Evolutionary conservation across 208 protist genomes (phyloP), one percentile per base, ranked within the genome.

Genomic region (Crithidia fasciculata): DNA sequence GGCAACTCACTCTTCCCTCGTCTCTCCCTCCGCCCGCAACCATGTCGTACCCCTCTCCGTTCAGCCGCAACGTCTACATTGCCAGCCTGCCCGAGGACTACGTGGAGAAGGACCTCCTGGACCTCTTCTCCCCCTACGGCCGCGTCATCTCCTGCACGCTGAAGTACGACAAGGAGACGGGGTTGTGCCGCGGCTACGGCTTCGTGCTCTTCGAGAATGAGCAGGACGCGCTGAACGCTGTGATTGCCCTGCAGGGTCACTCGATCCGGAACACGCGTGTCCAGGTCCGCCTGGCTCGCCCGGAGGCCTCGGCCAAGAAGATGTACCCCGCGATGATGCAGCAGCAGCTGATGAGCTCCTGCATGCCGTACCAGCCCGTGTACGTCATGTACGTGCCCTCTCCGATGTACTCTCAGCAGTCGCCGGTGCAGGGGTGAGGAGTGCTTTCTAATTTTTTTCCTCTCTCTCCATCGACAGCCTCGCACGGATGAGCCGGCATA

Each of bases 21-120:
- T 43, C 10, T 36, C 2, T 45, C 64, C 39, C 4, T 10, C 5
- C 13, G 15, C 59, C 53, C 43, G 4, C 74, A 28, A 60, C 50
- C 55, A 89, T 92, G 84, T 83, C 84, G 44, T 89, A 84, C 73
- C 41, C 60, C 13, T 86, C 83, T 52, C 74, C 82, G 28, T 90
- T 84, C 81, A 78, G 63, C 74, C 85, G 91, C 73, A 96, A 96
- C 77, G 86, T 96, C 36, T 96, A 96, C 84, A 89, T 96, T 59
- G 92, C 92, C 53, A 93, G 84, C 63, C 85, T 96, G 43, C 92
- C 92, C 8, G 37, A 72, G 40, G 74, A 90, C 67, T 95, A 90
- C 82, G 81, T 84, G 8, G 83, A 95, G 66, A 86, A 88, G 39
- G 69, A 91, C 60, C 82, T 96, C 6, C 76, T 83, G 39, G 79